Evolutionary conservation across 2,329 filamentous ascomycete genomes (phyloP), one percentile per base, ranked within the genome.

Genomic region (Sclerotinia borealis): DNA sequence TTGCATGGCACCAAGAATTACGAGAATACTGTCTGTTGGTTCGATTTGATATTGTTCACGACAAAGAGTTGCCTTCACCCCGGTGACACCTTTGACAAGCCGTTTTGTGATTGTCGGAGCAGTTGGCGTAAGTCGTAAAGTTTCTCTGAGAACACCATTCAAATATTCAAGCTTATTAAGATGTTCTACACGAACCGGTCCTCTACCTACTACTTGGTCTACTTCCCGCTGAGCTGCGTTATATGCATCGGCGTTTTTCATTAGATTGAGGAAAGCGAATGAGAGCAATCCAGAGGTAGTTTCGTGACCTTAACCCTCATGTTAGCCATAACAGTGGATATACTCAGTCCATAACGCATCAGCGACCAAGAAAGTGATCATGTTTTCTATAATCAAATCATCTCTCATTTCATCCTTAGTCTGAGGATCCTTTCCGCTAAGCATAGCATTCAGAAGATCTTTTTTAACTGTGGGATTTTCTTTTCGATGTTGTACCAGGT

Each of bases 401-500:
- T 89, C 85, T 2, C 77, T 81, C 69, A 91, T 76, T 37, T 79
- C 81, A 68, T 85, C 77, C 10, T 87, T 86, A 2, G 87, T 90
- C 74, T 84, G 81, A 1, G 85, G 80, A 70, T 91, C 89, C 5
- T 79, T 80, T 0, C 85, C 86, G 13, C 85, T 77, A 49, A 92
- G 76, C 85, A 92, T 88, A 39, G 86, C 84, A 64, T 83, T 83
- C 11, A 92, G 75, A 8, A 92, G 77, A 72, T 91, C 89, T 63
- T 86, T 87, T 66, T 83, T 82, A 6, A 81, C 79, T 2, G 74
- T 78, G 0, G 83, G 83, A 62, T 86, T 78, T 22, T 79, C 73
- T 67, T 82, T 83, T 29, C 88, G 79, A 6, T 82, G 75, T 27
- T 84, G 77, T 0, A 91, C 78, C 11, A 91, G 79, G 17, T 86